These are phyloP conservation scores for Lobulomyces angularis DNA, from an alignment of 192 early-diverging fungal genomes.

Conservation along the genomic window DNA sequence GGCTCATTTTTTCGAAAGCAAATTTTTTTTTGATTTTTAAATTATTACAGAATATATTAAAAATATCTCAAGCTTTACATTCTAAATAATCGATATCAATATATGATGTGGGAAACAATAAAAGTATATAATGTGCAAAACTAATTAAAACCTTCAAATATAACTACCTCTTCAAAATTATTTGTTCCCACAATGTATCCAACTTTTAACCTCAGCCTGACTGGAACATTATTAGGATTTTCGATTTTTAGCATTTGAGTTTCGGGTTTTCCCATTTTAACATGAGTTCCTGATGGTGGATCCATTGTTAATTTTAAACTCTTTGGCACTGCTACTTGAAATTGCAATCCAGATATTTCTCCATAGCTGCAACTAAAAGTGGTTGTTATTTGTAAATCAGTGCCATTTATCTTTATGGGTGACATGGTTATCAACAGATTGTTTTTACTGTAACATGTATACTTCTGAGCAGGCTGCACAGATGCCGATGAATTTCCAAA, in stretches of 20 bases:
- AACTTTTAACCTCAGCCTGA: conserved; percentile 38
- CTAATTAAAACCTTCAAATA: conserved; percentile 30
- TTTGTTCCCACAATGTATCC: conserved; percentile 10
- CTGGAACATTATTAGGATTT: conserved; percentile 58
- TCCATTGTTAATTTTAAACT: conserved; percentile 77
- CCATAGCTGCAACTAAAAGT: conserved; percentile 58
- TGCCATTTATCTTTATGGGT: conserved; percentile 53
- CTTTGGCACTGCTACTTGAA: conserved; percentile 89
- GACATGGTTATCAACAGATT: conserved; percentile 63
- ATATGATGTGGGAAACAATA: too few relatives aligned
- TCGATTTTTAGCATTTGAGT: conserved; percentile 75
- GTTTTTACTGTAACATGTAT: conserved; percentile 65
- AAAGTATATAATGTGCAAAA: too few relatives aligned
- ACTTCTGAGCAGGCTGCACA: conserved; percentile 18
- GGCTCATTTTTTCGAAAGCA: too few relatives aligned
- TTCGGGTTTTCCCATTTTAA: conserved; percentile 47
- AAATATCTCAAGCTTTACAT: too few relatives aligned
- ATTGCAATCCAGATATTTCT: conserved; percentile 29
- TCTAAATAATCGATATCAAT: too few relatives aligned
- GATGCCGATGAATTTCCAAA: conserved; percentile 49
- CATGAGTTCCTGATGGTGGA: conserved; percentile 54
- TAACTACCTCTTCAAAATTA: conserved; percentile 18
- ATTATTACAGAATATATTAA: too few relatives aligned
- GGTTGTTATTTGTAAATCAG: conserved; percentile 50
- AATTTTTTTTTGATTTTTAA: too few relatives aligned